Base-by-base conservation (phyloP, 352 stramenopile species). In the Phytophthora sansomeana region DNA sequence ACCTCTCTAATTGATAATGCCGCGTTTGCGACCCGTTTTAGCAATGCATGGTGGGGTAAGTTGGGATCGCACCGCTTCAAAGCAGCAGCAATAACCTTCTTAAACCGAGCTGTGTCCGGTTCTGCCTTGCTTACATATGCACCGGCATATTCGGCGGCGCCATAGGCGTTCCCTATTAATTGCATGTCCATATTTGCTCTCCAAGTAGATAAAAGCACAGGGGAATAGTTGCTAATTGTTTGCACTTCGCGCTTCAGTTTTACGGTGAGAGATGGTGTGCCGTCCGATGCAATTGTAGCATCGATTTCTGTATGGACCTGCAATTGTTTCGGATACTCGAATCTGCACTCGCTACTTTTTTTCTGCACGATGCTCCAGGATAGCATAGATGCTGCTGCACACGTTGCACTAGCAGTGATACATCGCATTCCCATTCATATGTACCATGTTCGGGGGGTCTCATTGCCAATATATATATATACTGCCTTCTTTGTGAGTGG, bases 391-490 rank as follows among this genome's bases (percentile, higher is more conserved):
- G 52, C 3, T 61, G 41, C 6, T 50, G 28, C 1, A 49, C 39
- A 3, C 49, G 49, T 4, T 44, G 49, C 3, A 46, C 33, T 13
- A 57, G 13, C 11, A 19, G 9, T 5, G 42, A 32, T 6, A 48
- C 17, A 36, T 48, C 55, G 24, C 17, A 54, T 0, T 28, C 3
- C 42, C 55, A 63, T 9, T 48, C 43, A 4, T 48, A 17, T 4
- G 7, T 30, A 5, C n/a, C 19, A 39, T 7, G 6, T 4, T 2
- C 1, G n/a, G 54, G 54, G 6, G 41, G 39, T 29, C 16, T 5
- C 5, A 43, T 13, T 16, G 32, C 41, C 33, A 63, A 19, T n/a
- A 54, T 48, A 11, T 53, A 42, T 16, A 50, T 17, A 19, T 59
- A n/a, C n/a, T 17, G 8, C 6, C 52, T 0, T 5, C 1, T 30